Evolutionary conservation across 768 basidiomycete genomes (phyloP), one percentile per base, ranked within the genome.

Genomic region (Cyclocybe aegerita): DNA sequence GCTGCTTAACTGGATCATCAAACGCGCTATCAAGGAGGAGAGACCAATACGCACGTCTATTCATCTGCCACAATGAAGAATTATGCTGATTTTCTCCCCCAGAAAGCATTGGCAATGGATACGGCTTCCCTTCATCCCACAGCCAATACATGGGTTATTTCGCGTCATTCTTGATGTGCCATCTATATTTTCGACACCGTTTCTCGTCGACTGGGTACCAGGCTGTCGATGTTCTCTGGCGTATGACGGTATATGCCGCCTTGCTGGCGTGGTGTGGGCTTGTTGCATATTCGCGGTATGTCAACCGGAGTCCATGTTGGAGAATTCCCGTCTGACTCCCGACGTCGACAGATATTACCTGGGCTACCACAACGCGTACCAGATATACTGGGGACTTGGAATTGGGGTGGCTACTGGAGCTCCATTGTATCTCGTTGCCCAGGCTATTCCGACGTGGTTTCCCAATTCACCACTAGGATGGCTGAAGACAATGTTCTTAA

Each of bases 141-240:
- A 90, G 88, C 66, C 91, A 93, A 66, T 91, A 86, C 64, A 92
- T 93, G 91, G 91, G 83, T 11, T 93, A 88, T 67, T 93, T 93
- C 56, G 75, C 85, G 4, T 74, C 88, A 0, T 93, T 93, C 65
- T 65, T 93, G 39, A 61, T 84, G 38, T 82, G 86, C 60, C 91
- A 93, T 67, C 61, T 93, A 43, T 79, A 78, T 55, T 84, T 82
- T 55, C 80, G 82, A 33, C 89, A 92, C 59, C 76, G 76, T 3
- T 90, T 60, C 32, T 40, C 57, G 1, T 66, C 80, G 2, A 81
- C 79, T 1, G 86, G 86, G 6, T 74, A 48, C 23, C 45, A 50
- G 8, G 12, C 78, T 9, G 52, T 90, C 7, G 87, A 92, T 61
- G 55, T 52, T n/a, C 58, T 76, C 1, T 81, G 79, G 65, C 72